These are phyloP conservation scores for Wickerhamiella allomyrinae DNA, from an alignment of 805 yeast genomes.

Conservation along the genomic window DNA sequence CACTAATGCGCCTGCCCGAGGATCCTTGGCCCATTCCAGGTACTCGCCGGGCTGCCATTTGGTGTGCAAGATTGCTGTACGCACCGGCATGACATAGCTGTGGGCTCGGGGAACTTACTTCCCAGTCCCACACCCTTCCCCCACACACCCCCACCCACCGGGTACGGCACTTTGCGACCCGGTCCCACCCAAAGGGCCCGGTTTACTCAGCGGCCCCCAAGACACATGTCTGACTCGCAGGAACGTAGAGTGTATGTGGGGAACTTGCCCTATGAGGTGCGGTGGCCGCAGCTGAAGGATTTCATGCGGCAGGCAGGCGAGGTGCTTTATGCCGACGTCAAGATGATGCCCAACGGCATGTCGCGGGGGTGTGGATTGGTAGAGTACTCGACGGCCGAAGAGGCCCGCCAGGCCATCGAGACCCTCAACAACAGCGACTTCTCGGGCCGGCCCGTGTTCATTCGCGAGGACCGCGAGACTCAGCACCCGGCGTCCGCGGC, in stretches of 20 bases:
- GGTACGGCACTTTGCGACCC: too few species aligned
- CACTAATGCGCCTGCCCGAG: conserved; percentile 35
- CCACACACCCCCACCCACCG: too few species aligned
- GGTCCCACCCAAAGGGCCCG: too few species aligned
- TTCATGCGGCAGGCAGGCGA: conserved; percentile 36
- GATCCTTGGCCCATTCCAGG: conserved; percentile 30
- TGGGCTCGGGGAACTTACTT: too few species aligned
- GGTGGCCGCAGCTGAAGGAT: conserved; percentile 28
- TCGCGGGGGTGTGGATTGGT: conserved; percentile 49
- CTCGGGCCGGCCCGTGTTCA: conserved; percentile 68
- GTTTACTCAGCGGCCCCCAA: not conserved
- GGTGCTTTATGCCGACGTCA: conserved; percentile 70
- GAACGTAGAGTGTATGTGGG: conserved; percentile 28
- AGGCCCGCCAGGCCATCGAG: conserved; percentile 58
- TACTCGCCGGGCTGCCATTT: not conserved
- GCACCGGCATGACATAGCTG: not conserved
- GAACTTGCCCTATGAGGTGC: conserved; percentile 28
- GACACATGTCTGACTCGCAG: conserved; percentile 1
- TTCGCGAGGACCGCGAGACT: conserved; percentile 59
- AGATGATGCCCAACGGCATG: conserved; percentile 61
- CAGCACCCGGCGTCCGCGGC: conserved; percentile 7
- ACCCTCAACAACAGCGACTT: conserved; percentile 50
- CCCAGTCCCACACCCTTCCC: too few species aligned
- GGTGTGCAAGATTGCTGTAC: not conserved
- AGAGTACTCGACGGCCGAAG: conserved; percentile 52